A percentile compares a stretch with the other conserved stretches of the same genome.
Conservation (phyloP, 371 early-diverging fungal species). For the Rhizomucor miehei region DNA sequence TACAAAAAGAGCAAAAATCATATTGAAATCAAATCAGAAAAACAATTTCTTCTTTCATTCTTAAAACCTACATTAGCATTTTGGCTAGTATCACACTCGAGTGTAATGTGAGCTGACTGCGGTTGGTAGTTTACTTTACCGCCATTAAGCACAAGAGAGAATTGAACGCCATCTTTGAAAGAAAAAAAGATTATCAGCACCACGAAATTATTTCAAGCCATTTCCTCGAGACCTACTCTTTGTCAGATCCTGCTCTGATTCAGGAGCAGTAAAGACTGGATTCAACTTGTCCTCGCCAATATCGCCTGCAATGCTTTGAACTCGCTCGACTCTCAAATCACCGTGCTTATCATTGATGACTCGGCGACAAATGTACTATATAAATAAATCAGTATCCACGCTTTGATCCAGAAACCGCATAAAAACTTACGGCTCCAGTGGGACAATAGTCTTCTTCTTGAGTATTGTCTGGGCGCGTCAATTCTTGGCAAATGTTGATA, state of each 20-base stretch:
- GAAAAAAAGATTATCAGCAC: not conserved
- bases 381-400: not conserved
- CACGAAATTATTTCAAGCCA: not conserved
- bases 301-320: conserved; percentile 17
- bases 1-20: not conserved
- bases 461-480: conserved; percentile 9
- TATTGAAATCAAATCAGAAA: too few relatives aligned
- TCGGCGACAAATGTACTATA: conserved; percentile 19
- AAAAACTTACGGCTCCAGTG: conserved; percentile 16
- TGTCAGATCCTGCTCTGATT: conserved; percentile 12
- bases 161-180: conserved; percentile 15
- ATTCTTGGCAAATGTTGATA: conserved; percentile 18
- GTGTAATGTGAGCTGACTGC: conserved; percentile 16
- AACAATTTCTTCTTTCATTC: not conserved
- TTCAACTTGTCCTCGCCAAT: conserved; percentile 11
- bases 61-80: conserved; percentile 9
- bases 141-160: conserved; percentile 15
- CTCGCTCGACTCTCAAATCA: not conserved
- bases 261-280: conserved; percentile 10
- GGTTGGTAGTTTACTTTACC: conserved; percentile 10
- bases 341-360: conserved; percentile 6
- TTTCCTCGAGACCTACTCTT: conserved; percentile 4
- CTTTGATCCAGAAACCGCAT: not conserved
- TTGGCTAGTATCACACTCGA: conserved; percentile 18
- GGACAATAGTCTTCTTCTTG: conserved; percentile 14